A percentile compares a stretch with the other conserved stretches of the same genome.
phyloP scores from a whole-genome alignment of 805 yeast species.

The Yamadazyma takamatsuzukensis region DNA sequence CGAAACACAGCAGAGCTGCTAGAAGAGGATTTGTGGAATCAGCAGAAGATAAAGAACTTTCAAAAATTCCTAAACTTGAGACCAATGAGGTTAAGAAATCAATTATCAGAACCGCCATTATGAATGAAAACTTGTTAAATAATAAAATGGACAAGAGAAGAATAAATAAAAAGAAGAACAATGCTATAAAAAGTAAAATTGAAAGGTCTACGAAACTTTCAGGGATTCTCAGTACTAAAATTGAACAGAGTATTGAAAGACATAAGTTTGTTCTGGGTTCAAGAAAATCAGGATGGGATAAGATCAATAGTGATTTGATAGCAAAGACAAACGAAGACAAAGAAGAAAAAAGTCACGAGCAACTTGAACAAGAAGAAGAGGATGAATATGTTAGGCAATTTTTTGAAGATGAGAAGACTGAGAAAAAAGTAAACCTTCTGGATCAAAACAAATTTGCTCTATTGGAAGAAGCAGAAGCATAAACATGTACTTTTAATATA shows the following conservation, averaged over 20 bases:
- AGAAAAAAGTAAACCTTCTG: conserved; percentile 3
- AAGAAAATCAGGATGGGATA: conserved; percentile 73
- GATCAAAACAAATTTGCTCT: conserved; percentile 27
- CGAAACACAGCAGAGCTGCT: conserved; percentile 75
- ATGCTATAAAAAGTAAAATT: conserved; percentile 33
- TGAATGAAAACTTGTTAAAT: conserved; percentile 59
- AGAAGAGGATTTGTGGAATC: conserved; percentile 53
- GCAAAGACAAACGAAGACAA: background rate
- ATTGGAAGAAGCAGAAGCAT: conserved; percentile 38
- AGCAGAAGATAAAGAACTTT: conserved; percentile 47
- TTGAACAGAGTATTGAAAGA: conserved; percentile 60
- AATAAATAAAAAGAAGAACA: conserved; percentile 31
- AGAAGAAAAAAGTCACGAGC: conserved; percentile 16
- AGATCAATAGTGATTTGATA: conserved; percentile 34
- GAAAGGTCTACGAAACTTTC: conserved; percentile 50
- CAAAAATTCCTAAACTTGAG: conserved; percentile 54
- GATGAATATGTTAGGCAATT: conserved; percentile 34
- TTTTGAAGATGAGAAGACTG: conserved; percentile 18
- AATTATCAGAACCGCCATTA: conserved; percentile 62
- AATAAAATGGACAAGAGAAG: conserved; percentile 48
- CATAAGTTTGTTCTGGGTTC: conserved; percentile 58
- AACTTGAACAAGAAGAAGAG: conserved; percentile 31
- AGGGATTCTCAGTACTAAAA: conserved; percentile 58
- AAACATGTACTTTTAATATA: conserved; percentile 3
- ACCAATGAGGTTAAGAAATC: conserved; percentile 59